Base-by-base conservation (phyloP, 805 yeast genomes). In the Kodamaea leandrae region DNA sequence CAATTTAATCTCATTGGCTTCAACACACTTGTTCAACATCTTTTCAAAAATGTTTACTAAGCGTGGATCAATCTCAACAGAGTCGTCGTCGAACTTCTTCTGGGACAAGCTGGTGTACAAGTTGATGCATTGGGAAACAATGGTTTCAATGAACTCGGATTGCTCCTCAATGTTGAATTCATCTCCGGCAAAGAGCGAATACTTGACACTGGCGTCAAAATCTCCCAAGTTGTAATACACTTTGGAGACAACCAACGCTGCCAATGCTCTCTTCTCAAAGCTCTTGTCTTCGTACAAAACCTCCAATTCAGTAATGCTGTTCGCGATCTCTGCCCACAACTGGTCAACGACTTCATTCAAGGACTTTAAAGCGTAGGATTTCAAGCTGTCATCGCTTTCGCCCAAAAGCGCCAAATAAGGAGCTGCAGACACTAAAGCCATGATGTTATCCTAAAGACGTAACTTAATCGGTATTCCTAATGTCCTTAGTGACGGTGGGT, bases 321-420 rank as follows among this genome's bases (percentile, higher is more conserved):
- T 93, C 43, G 99, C 95, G 43, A 93, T 86, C 69, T 93, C 98
- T 2, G 99, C 88, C 99, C 99, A 93, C 44, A 88, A 74, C 63
- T 87, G 90, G 66, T 89, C 96, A 38, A 88, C 96, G 37, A 85
- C 77, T 19, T 69, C 76, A 59, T 89, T 86, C 50, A 93, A 77
- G 14, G 95, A 82, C 42, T 82, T 71, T 57, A 93, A 75, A 14
- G 98, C 99, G 59, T 87, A 86, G 25, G 83, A 72, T 62, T 88
- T 90, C 51, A 93, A 77, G 39, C 75, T 64, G 37, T 76, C 66
- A 60, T 93, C 97, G 6, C 80, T 73, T 67, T 93, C 99, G 47
- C 80, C 80, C 58, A 93, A 74, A 48, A 93, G 77, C 28, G 98
- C 96, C 64, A 93, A 74, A 53, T 86, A 85, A 32, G 96, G 95